phyloP scores from a whole-genome alignment of 2,329 filamentous ascomycete species.

The Colletotrichum eleusines region DNA sequence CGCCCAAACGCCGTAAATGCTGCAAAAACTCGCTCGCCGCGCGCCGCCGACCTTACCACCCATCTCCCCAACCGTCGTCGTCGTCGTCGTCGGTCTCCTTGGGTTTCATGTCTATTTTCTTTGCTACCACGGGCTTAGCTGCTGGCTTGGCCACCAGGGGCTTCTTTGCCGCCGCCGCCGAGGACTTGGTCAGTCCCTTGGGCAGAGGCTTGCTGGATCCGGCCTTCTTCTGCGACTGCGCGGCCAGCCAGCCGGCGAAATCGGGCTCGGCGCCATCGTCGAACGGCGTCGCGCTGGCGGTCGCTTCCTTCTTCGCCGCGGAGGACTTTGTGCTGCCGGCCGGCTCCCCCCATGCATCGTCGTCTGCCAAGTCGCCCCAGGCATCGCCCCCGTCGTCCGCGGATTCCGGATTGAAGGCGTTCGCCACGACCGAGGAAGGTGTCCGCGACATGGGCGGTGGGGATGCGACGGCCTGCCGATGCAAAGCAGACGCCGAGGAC shows the following conservation, averaged over 20 bases:
- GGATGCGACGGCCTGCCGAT: slow-evolving; percentile 70
- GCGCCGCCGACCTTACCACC: slow-evolving; percentile 60
- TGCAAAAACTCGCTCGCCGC: slow-evolving; percentile 12
- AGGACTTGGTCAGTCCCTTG: slow-evolving; percentile 81
- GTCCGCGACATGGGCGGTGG: slow-evolving; percentile 61
- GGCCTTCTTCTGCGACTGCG: slow-evolving; percentile 82
- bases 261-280: slow-evolving; percentile 92
- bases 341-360: slow-evolving; percentile 59
- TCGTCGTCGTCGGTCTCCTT: slow-evolving; percentile 69
- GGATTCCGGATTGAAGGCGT: slow-evolving; percentile 67
- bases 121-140: slow-evolving; percentile 62
- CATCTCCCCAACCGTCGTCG: slow-evolving; percentile 75
- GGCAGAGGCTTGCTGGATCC: slow-evolving; percentile 74
- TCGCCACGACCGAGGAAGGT: slow-evolving; percentile 61
- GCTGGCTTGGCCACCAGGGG: slow-evolving; percentile 50
- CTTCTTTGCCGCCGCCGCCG: slow-evolving; percentile 55
- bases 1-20: slow-evolving; percentile 39
- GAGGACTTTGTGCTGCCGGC: slow-evolving; percentile 43
- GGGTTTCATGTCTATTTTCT: slow-evolving; percentile 78
- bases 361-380: slow-evolving; percentile 79
- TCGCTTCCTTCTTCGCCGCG: slow-evolving; percentile 49
- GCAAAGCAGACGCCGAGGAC: slow-evolving; percentile 69
- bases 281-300: slow-evolving; percentile 65
- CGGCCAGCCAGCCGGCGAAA: slow-evolving; percentile 94
- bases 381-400: slow-evolving; percentile 75